phyloP scores from a whole-genome alignment of 2,329 filamentous ascomycete species.

The Fusarium oligoseptatum region DNA sequence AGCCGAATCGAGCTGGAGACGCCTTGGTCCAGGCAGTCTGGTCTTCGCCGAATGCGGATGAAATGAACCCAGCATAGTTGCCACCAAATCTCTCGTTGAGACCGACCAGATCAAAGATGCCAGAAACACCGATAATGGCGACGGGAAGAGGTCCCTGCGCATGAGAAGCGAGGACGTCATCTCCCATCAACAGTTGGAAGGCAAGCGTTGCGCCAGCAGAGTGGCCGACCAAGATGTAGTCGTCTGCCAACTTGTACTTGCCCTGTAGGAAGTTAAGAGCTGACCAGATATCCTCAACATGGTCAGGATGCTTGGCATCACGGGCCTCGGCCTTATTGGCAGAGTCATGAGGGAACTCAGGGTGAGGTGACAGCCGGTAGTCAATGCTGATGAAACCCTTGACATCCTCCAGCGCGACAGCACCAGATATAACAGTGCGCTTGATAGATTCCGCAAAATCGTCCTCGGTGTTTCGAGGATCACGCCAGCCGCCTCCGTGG shows the following conservation, averaged over 20 bases:
- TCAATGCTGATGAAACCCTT: conserved; percentile 74
- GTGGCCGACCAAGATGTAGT: conserved; percentile 72
- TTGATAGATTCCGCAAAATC: conserved; percentile 62
- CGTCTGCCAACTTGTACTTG: conserved; percentile 59
- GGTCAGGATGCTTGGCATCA: conserved; percentile 68
- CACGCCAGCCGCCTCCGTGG: conserved; percentile 75
- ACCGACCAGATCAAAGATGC: conserved; percentile 74
- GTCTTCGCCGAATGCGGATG: conserved; percentile 71
- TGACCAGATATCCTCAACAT: conserved; percentile 68
- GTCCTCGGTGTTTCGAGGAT: conserved; percentile 63
- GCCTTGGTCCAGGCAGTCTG: conserved; percentile 64
- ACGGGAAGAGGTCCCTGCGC: conserved; percentile 57
- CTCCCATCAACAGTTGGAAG: conserved; percentile 69
- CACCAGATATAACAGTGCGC: conserved; percentile 52
- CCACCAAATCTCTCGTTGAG: conserved; percentile 62
- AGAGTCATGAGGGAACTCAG: conserved; percentile 57
- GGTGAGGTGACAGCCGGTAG: conserved; percentile 70
- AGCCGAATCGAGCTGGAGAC: conserved; percentile 64
- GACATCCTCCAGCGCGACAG: conserved; percentile 54
- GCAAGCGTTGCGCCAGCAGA: conserved; percentile 74
- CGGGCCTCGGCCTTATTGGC: conserved; percentile 50
- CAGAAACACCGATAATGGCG: conserved; percentile 72
- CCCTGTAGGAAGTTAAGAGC: conserved; percentile 64
- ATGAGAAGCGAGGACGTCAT: conserved; percentile 45
- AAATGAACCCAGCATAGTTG: conserved; percentile 69